A percentile compares a stretch with the other conserved stretches of the same genome.
Conservation (phyloP, 768 basidiomycete genomes). For the Rhizopogon vesiculosus region DNA sequence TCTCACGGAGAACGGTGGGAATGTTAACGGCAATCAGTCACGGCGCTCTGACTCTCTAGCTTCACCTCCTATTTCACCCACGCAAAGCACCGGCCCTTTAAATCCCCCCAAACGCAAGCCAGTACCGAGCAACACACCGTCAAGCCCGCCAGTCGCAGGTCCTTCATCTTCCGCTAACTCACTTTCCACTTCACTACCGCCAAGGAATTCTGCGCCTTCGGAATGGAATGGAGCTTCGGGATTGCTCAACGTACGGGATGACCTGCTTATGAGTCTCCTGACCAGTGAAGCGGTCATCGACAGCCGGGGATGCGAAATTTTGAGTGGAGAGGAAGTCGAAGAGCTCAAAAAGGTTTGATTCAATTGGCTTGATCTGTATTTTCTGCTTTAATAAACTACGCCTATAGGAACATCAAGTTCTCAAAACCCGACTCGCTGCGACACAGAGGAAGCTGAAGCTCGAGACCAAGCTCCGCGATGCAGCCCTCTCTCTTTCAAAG, state of each 20-base stretch:
- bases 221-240: slow-evolving; percentile 41
- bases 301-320: slow-evolving; percentile 73
- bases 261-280: slow-evolving; percentile 83
- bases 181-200: slow-evolving; percentile 25
- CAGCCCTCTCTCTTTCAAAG: slow-evolving; percentile 68
- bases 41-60: slow-evolving; percentile 20
- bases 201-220: slow-evolving; percentile 32
- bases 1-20: slow-evolving; percentile 14
- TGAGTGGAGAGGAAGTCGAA: slow-evolving; percentile 69
- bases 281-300: slow-evolving; percentile 96
- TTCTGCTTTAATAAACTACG: slow-evolving; percentile 7
- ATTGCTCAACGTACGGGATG: slow-evolving; percentile 62
- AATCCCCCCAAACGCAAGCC: slow-evolving; percentile 15
- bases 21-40: slow-evolving; percentile 21
- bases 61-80: slow-evolving; percentile 13
- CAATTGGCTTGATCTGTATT: slow-evolving; percentile 12
- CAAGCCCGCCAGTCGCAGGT: slow-evolving; percentile 31
- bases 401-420: slow-evolving; percentile 66
- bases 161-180: slow-evolving; percentile 35
- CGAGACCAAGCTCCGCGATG: slow-evolving; percentile 87
- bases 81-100: slow-evolving; percentile 21
- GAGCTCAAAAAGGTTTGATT: slow-evolving; percentile 61
- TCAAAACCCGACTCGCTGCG: slow-evolving; percentile 61
- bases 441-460: slow-evolving; percentile 70
- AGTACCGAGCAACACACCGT: slow-evolving; percentile 7